A percentile compares a stretch with the other conserved stretches of the same genome.
phyloP scores from a whole-genome alignment of 176 grass and related monocot genomes.

The Oryza officinalis region DNA sequence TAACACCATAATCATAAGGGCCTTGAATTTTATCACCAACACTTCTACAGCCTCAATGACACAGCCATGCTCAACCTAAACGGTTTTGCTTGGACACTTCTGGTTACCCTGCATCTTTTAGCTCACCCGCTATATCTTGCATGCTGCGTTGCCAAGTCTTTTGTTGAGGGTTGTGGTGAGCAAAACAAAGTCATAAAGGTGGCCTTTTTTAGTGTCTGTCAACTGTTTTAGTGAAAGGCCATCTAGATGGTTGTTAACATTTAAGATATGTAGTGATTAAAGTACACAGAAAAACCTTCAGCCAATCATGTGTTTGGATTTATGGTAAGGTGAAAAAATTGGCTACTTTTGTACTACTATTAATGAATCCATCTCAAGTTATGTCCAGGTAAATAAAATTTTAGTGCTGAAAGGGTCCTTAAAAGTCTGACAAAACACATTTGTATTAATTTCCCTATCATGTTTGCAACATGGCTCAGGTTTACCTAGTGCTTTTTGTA shows the following conservation, averaged over 20 bases:
- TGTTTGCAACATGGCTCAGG: background rate
- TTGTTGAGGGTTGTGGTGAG: background rate
- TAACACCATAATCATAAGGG: background rate
- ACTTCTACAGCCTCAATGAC: background rate
- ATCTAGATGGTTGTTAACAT: background rate
- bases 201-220: background rate
- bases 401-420: background rate
- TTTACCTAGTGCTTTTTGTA: constrained; percentile 32
- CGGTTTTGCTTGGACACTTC: background rate
- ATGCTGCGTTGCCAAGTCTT: background rate
- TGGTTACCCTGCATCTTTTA: constrained; percentile 13
- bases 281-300: constrained; percentile 4
- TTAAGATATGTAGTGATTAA: background rate
- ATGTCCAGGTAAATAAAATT: constrained; percentile 19
- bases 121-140: background rate
- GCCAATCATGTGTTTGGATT: background rate
- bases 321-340: background rate
- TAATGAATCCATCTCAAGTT: background rate
- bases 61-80: background rate
- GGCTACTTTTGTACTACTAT: background rate
- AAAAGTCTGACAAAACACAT: constrained; percentile 6
- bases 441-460: constrained; percentile 11
- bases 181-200: background rate
- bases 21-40: constrained; percentile 16
- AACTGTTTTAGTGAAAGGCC: background rate